Conservation (phyloP, 192 early-diverging fungal genomes). For the Cladochytrium replicatum region DNA sequence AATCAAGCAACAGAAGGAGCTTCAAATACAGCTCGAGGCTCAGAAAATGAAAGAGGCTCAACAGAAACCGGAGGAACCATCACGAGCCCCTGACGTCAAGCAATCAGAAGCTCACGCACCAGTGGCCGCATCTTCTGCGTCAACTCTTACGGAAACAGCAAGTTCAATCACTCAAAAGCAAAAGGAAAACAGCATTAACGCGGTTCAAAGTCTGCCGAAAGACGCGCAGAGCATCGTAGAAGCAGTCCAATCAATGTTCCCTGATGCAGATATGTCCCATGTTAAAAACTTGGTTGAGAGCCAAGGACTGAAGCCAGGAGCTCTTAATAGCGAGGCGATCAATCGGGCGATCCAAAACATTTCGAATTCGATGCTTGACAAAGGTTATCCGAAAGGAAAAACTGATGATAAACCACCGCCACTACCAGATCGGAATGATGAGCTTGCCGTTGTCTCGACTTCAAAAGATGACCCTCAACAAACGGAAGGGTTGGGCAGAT, state of each 20-base stretch:
- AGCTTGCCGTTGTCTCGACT: constrained; percentile 5
- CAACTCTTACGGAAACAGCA: no score
- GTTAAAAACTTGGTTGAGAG: no score
- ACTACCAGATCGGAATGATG: constrained; percentile 4
- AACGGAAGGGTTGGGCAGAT: constrained; percentile 8
- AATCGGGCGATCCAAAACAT: constrained; percentile 36
- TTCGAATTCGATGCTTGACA: constrained; percentile 46
- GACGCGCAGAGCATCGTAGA: no score
- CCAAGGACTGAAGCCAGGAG: constrained; percentile 37
- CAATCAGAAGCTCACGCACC: constrained; percentile 10
- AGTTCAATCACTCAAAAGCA: not conserved
- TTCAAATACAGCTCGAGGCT: not conserved
- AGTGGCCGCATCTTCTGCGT: not conserved
- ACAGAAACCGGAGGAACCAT: constrained; percentile 14
- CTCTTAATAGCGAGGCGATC: constrained; percentile 24
- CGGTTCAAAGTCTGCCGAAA: not conserved
- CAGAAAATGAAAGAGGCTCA: not conserved
- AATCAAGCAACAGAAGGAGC: constrained; percentile 9
- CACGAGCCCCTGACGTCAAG: constrained; percentile 4
- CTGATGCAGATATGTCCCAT: constrained; percentile 50
- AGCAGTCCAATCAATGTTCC: constrained; percentile 48
- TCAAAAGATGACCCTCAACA: constrained; percentile 7
- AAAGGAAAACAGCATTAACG: not conserved
- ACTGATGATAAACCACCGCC: not conserved
- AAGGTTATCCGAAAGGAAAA: constrained; percentile 40